These are phyloP conservation scores for Opeltia flavorubescens DNA, from an alignment of 495 filamentous ascomycete genomes.

Conservation along the genomic window DNA sequence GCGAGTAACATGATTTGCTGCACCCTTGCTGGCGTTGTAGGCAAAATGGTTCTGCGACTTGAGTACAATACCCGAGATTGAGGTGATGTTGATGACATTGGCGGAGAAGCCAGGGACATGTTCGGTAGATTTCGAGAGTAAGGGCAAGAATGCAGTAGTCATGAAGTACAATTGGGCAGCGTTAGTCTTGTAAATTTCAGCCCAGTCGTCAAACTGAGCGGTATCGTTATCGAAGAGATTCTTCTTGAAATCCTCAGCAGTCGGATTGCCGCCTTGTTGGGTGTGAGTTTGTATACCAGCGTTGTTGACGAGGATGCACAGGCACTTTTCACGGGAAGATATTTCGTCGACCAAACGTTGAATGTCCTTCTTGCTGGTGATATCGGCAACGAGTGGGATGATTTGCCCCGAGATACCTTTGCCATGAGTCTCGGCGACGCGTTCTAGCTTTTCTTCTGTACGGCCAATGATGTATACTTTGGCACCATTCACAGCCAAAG, in stretches of 20 bases:
- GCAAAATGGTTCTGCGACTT: conserved; percentile 37
- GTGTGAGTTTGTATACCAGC: conserved; percentile 30
- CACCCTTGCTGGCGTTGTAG: conserved; percentile 39
- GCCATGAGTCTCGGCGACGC: conserved; percentile 30
- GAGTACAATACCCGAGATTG: conserved; percentile 37
- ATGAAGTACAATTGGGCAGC: conserved; percentile 34
- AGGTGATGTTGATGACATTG: conserved; percentile 46
- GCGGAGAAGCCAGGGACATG: conserved; percentile 35
- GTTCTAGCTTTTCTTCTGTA: conserved; percentile 33
- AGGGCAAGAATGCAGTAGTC: conserved; percentile 27
- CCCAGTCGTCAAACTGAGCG: conserved; percentile 31
- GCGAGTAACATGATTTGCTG: conserved; percentile 38
- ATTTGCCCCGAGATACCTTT: conserved; percentile 39
- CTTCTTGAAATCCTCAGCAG: conserved; percentile 34
- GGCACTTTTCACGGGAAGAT: conserved; percentile 26
- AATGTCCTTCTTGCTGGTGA: conserved; percentile 34
- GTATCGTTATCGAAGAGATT: conserved; percentile 40
- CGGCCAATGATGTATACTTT: conserved; percentile 48
- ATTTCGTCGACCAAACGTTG: conserved; percentile 30
- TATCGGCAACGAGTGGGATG: conserved; percentile 39
- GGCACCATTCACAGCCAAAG: conserved; percentile 45
- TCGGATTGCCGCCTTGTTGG: conserved; percentile 23
- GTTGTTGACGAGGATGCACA: conserved; percentile 43
- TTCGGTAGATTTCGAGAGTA: conserved; percentile 31
- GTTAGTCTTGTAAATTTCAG: conserved; percentile 32